Conservation (phyloP, 2,329 filamentous ascomycete genomes). For the Tolypocladium guangdongense region DNA sequence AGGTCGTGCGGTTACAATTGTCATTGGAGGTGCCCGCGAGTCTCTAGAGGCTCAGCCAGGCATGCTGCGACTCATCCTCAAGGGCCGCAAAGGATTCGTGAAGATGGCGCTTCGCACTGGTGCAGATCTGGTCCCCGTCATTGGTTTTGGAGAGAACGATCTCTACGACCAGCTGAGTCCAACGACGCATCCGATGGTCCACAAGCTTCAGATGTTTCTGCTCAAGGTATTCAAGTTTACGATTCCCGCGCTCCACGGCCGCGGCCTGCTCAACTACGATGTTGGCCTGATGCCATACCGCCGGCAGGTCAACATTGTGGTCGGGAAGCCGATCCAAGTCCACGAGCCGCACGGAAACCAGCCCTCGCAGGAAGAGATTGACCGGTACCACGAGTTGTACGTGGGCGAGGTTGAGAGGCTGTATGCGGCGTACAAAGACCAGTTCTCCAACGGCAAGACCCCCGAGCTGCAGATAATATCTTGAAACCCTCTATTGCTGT, state of each 20-base stretch:
- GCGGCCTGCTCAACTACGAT: conserved; percentile 95
- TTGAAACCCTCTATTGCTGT: conserved; percentile 16
- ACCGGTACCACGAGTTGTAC: conserved; percentile 71
- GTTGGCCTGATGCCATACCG: conserved; percentile 94
- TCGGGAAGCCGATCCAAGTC: conserved; percentile 71
- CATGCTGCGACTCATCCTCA: conserved; percentile 65
- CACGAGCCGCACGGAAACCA: conserved; percentile 41
- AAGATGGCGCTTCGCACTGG: conserved; percentile 86
- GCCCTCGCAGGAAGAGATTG: conserved; percentile 65
- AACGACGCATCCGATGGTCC: conserved; percentile 65
- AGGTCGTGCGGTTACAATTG: conserved; percentile 93
- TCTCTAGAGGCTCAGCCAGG: conserved; percentile 80
- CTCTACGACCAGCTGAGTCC: conserved; percentile 84
- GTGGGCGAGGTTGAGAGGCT: conserved; percentile 61
- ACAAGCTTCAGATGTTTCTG: conserved; percentile 70
- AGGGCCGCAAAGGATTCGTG: conserved; percentile 81
- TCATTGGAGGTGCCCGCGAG: conserved; percentile 85
- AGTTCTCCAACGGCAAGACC: conserved; percentile 52
- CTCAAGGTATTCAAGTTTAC: conserved; percentile 89
- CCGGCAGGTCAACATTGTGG: conserved; percentile 76
- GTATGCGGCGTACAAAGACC: conserved; percentile 70
- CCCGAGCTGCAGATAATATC: conserved; percentile 59
- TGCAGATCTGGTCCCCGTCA: conserved; percentile 86
- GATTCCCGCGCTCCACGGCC: conserved; percentile 77
- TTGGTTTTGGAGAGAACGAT: conserved; percentile 93